These are phyloP conservation scores for Chernovozyma sophiae-reginae DNA, from an alignment of 1,139 yeast genomes.

Conservation along the genomic window DNA sequence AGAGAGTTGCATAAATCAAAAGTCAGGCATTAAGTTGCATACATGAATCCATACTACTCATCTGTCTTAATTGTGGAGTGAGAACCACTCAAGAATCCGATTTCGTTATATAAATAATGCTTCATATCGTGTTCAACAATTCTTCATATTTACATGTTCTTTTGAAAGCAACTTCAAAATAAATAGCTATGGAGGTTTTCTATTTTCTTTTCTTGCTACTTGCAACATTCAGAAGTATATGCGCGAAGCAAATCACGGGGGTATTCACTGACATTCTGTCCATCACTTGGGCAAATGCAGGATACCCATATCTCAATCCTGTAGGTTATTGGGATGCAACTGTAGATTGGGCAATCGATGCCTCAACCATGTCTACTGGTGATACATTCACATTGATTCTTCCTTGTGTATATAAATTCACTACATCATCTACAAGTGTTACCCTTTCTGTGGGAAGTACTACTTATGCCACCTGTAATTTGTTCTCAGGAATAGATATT, in stretches of 20 bases:
- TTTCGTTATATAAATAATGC: too few relatives aligned
- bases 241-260: constrained; percentile 12
- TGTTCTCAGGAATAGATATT: constrained; percentile 20
- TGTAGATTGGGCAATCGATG: constrained; percentile 22
- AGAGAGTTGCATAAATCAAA: too few relatives aligned
- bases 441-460: constrained; percentile 15
- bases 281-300: constrained; percentile 11
- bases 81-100: too few relatives aligned
- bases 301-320: constrained; percentile 10
- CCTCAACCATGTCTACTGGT: constrained; percentile 19
- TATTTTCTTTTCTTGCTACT: too few relatives aligned
- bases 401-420: constrained; percentile 31
- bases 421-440: constrained; percentile 14
- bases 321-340: constrained; percentile 23
- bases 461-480: constrained; percentile 24
- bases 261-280: constrained; percentile 16
- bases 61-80: too few relatives aligned
- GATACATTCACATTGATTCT: constrained; percentile 29
- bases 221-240: too few relatives aligned
- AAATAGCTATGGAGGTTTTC: too few relatives aligned
- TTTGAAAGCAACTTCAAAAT: too few relatives aligned
- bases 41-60: too few relatives aligned
- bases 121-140: too few relatives aligned
- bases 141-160: too few relatives aligned
- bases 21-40: too few relatives aligned